Evolutionary conservation across 768 basidiomycete species (phyloP).

Genomic region (button mushroom (Agaricus bisporus)): DNA sequence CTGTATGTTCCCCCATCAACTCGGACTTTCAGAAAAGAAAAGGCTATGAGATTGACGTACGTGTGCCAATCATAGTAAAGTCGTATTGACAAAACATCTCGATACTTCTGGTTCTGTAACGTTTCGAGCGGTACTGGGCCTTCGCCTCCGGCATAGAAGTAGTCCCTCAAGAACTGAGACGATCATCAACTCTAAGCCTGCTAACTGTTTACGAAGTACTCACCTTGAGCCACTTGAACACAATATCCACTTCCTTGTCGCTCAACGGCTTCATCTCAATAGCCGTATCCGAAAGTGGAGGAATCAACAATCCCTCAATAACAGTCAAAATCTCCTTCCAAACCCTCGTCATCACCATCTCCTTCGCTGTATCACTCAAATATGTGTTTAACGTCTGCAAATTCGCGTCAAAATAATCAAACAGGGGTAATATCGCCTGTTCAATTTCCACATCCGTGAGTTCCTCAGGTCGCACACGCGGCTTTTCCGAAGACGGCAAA

Average conservation of each 20-base stretch:
- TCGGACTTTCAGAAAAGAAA: not conserved
- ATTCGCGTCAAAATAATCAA: constrained; percentile 96
- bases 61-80: constrained; percentile 97
- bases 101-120: constrained; percentile 92
- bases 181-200: not conserved
- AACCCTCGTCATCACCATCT: constrained; percentile 86
- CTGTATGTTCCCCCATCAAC: constrained; percentile 28
- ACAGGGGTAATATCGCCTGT: constrained; percentile 82
- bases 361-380: constrained; percentile 76
- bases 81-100: constrained; percentile 83
- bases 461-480: constrained; percentile 71
- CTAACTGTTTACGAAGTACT: not conserved
- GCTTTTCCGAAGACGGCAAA: constrained; percentile 67
- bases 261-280: constrained; percentile 89
- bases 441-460: constrained; percentile 94
- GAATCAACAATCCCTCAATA: constrained; percentile 85
- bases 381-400: constrained; percentile 87
- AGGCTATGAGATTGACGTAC: constrained; percentile 33
- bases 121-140: constrained; percentile 82
- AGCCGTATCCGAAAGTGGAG: constrained; percentile 77
- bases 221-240: constrained; percentile 98
- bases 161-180: constrained; percentile 82
- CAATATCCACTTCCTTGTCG: constrained; percentile 96
- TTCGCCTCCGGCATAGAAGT: constrained; percentile 92
- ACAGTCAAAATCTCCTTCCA: constrained; percentile 94